These are phyloP conservation scores for Candida buenavistaensis DNA, from an alignment of 1,139 yeast genomes.

Conservation along the genomic window DNA sequence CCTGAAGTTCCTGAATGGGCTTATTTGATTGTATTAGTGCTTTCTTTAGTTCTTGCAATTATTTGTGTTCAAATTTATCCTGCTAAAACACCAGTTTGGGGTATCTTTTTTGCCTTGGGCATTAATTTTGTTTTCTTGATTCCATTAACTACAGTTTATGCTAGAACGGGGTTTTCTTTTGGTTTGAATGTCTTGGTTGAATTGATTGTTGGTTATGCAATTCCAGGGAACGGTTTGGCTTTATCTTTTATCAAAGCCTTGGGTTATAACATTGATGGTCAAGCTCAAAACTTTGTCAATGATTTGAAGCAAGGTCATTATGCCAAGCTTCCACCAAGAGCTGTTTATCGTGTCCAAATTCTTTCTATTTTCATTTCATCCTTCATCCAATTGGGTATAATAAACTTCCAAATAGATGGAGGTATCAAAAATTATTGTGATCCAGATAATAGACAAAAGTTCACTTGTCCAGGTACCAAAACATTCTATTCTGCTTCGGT, in stretches of 20 bases:
- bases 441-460: constrained; percentile 36
- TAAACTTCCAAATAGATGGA: constrained; percentile 46
- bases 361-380: constrained; percentile 39
- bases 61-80: constrained; percentile 48
- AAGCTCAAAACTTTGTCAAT: constrained; percentile 54
- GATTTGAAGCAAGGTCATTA: constrained; percentile 63
- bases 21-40: constrained; percentile 46
- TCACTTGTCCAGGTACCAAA: constrained; percentile 49
- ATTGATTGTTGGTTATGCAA: constrained; percentile 58
- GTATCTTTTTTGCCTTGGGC: constrained; percentile 56
- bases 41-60: constrained; percentile 51
- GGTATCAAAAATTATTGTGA: constrained; percentile 30
- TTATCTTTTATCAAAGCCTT: constrained; percentile 56
- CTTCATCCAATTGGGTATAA: constrained; percentile 51
- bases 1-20: constrained; percentile 67
- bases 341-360: constrained; percentile 58
- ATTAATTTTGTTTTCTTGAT: constrained; percentile 56
- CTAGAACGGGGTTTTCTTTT: constrained; percentile 52
- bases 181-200: constrained; percentile 61
- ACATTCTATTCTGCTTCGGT: constrained; percentile 56
- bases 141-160: constrained; percentile 47
- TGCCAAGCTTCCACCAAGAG: constrained; percentile 59
- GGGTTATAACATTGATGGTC: constrained; percentile 59
- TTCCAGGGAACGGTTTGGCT: constrained; percentile 63
- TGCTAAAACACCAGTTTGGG: constrained; percentile 57